These are phyloP conservation scores for Prosopis cineraria DNA, from an alignment of 306 rosid genomes.

Conservation along the genomic window DNA sequence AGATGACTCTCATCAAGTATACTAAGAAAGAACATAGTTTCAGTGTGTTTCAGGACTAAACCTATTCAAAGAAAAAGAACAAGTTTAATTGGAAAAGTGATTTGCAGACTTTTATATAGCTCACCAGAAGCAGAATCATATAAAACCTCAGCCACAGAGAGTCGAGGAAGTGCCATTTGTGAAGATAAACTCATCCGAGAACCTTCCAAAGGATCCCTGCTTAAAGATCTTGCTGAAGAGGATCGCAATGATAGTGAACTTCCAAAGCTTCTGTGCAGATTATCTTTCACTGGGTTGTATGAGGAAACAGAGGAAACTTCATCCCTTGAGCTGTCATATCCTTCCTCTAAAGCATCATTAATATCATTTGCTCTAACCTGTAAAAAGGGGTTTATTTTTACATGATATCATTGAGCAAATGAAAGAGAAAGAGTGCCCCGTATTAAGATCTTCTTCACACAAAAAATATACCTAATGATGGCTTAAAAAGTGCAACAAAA, in stretches of 20 bases:
- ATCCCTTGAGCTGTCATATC: conserved; percentile 92
- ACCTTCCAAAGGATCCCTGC: conserved; percentile 64
- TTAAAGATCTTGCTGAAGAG: conserved; percentile 70
- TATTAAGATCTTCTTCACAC: conserved; percentile 18
- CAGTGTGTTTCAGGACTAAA: conserved; percentile 20
- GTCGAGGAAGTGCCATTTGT: conserved; percentile 62
- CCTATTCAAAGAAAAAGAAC: conserved; percentile 21
- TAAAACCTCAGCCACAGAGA: conserved; percentile 81
- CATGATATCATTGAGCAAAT: conserved; percentile 30
- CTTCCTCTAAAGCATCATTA: conserved; percentile 81
- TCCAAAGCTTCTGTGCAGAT: conserved; percentile 69
- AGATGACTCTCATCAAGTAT: conserved; percentile 1
- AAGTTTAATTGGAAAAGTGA: conserved; percentile 8
- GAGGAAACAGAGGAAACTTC: conserved; percentile 96
- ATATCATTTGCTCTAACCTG: conserved; percentile 91
- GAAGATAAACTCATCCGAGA: conserved; percentile 76
- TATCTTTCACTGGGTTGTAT: conserved; percentile 74
- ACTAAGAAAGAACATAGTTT: neutral
- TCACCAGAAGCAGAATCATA: conserved; percentile 67
- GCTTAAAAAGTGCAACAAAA: conserved; percentile 29
- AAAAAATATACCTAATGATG: conserved; percentile 15
- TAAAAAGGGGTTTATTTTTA: conserved; percentile 36
- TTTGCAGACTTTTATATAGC: conserved; percentile 36
- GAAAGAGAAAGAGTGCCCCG: conserved; percentile 2
- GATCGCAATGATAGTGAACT: conserved; percentile 85